phyloP scores from a whole-genome alignment of 768 basidiomycete species.

The Suillus placidus region DNA sequence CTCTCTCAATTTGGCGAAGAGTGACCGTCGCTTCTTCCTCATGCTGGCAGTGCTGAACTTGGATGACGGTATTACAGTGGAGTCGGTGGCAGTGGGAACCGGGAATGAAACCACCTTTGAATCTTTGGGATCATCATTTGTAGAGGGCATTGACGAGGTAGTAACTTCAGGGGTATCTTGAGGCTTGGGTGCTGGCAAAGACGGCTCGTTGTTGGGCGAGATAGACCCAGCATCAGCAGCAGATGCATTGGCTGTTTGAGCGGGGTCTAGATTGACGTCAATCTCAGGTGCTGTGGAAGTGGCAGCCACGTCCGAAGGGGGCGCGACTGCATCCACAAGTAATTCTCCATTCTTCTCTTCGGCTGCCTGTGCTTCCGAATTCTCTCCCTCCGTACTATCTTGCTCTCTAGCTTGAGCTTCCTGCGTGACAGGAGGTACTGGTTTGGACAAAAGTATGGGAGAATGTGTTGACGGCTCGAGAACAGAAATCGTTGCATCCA shows the following conservation, averaged over 20 bases:
- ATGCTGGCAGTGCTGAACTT: conserved; percentile 37
- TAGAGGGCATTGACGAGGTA: background rate
- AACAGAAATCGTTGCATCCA: background rate
- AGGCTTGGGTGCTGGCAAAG: background rate
- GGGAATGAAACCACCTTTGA: conserved; percentile 26
- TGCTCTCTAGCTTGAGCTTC: conserved; percentile 4
- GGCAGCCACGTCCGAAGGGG: background rate
- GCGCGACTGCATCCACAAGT: background rate
- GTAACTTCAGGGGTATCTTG: too few species aligned
- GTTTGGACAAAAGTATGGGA: conserved; percentile 13
- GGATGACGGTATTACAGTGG: conserved; percentile 35
- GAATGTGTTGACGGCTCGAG: conserved; percentile 25
- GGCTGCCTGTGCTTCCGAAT: background rate
- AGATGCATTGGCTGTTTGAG: background rate
- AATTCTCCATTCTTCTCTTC: conserved; percentile 4
- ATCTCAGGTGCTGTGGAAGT: background rate
- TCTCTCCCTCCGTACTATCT: background rate
- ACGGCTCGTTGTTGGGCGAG: background rate
- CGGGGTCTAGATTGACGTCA: background rate
- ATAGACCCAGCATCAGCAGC: background rate
- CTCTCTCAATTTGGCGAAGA: conserved; percentile 55
- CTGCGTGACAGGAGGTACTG: background rate
- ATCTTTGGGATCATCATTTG: conserved; percentile 4
- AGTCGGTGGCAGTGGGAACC: conserved; percentile 6
- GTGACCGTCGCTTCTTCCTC: conserved; percentile 55